Evolutionary conservation across 2,329 filamentous ascomycete species (phyloP), one percentile per base, ranked within the genome.

Genomic region (Ophiostoma pallidulum): DNA sequence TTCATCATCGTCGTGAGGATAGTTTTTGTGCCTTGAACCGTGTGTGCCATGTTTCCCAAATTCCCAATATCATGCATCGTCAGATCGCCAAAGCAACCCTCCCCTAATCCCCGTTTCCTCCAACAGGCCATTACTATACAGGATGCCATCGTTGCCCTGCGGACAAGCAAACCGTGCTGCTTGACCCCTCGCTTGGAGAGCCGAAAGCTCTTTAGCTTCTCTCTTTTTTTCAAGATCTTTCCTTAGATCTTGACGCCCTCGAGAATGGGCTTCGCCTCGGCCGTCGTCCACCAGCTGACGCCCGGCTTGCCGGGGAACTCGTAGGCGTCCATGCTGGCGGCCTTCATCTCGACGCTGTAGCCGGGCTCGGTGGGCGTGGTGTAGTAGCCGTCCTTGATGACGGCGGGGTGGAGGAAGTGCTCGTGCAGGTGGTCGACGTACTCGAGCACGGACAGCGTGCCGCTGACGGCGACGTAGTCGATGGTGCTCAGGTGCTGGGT

Each of bases 401-500:
- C 75, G 2, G 80, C 77, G 1, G 89, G 89, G 64, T 94, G 77
- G 60, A 87, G 70, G 64, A 95, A 95, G 68, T 95, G 89, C 74
- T 95, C 89, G 66, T 95, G 90, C 60, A 95, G 68, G 66, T 94
- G 87, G 63, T 95, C 89, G 20, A 95, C 88, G 65, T 90, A 95
- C 71, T 96, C 90, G 49, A 95, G 70, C 40, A 95, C 78, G 20
- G 81, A 86, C 61, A 80, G 76, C 73, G 89, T 86, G 16, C 86
- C 89, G 52, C 75, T 84, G 1, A 95, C 87, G 38, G 83, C 84
- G 4, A 95, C 86, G 58, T 95, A 95, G 67, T 96, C 90, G 56
- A 96, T 92, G 13, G 88, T 94, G 66, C 81, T 87, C 52, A 95
- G 68, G 66, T 95, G 89, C 71, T 94, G 87, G 0, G 90, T 95